Conservation (phyloP, 2,329 filamentous ascomycete genomes). For the Pseudocercospora vitis region DNA sequence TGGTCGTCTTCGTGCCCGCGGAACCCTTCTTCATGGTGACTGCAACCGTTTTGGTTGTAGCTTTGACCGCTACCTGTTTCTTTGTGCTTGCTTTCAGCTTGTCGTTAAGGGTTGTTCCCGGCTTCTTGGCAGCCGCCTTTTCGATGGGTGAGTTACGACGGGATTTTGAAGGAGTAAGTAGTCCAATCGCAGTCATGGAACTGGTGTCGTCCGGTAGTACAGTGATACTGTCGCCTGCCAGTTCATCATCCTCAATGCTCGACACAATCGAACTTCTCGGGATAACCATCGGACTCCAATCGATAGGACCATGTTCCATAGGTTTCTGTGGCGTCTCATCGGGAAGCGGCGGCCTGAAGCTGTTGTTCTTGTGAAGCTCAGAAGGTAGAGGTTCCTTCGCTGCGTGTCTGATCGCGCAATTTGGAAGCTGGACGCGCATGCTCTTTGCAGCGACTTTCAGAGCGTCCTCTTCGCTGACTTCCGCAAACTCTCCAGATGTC, state of each 20-base stretch:
- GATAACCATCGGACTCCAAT: constrained; percentile 26
- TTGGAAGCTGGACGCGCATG: constrained; percentile 24
- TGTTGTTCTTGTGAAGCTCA: constrained; percentile 34
- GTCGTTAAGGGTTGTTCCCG: constrained; percentile 16
- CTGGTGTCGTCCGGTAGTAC: constrained; percentile 15
- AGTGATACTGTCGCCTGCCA: constrained; percentile 28
- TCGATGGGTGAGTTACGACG: constrained; percentile 28
- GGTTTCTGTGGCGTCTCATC: constrained; percentile 26
- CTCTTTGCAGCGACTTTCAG: constrained; percentile 41
- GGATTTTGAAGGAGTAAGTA: constrained; percentile 39
- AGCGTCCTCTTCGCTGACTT: constrained; percentile 49
- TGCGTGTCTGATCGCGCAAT: constrained; percentile 20
- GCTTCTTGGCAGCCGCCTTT: constrained; percentile 17
- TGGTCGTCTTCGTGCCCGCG: constrained; percentile 21
- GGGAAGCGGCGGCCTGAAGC: constrained; percentile 32
- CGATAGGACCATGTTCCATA: constrained; percentile 18
- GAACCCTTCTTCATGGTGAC: constrained; percentile 27
- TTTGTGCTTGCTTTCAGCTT: constrained; percentile 25
- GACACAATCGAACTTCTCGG: constrained; percentile 23
- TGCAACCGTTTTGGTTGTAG: constrained; percentile 12
- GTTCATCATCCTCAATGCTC: constrained; percentile 30
- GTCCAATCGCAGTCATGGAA: constrained; percentile 17
- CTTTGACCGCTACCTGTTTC: constrained; percentile 19
- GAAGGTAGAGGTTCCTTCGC: constrained; percentile 24
- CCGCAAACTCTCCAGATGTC: constrained; percentile 42